Base-by-base conservation (phyloP, 1,284 basidiomycete species). In the Papiliotrema laurentii region DNA sequence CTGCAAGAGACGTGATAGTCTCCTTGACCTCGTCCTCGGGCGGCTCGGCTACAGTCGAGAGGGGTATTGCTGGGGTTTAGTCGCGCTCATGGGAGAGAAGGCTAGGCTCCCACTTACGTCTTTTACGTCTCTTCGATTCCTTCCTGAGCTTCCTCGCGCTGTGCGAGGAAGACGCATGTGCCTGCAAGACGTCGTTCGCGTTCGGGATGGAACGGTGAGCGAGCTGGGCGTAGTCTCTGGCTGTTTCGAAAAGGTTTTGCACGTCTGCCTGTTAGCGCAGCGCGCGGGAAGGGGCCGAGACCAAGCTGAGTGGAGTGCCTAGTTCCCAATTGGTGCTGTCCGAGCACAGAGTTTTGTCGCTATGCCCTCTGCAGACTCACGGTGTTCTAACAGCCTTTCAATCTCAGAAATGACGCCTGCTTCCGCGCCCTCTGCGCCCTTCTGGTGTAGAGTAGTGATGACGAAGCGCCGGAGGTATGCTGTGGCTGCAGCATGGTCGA, bases 401-500 rank as follows among this genome's bases (percentile, higher is more conserved):
- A 70, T 65, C 53, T 72, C 69, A 1, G 55, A 50, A 2, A 72
- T 37, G 5, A 66, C 68, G 7, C 69, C 69, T 9, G 67, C 64
- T 55, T 72, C 68, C 2, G 66, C 68, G 4, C 56, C 63, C 19
- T 69, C 61, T 27, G 69, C 68, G 1, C 69, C 69, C 19, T 49
- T 50, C 16, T 62, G 57, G 13, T 55, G 49, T 11, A 69, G 44
- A 9, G 64, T 51, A 5, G 39, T 24, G 21, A 65, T 58, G 19
- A 68, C 56, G 14, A 68, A 21, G 21, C 63, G 60, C 7, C 51
- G 53, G 16, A 71, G 53, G 50, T 63, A 67, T 7, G 55, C 49
- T n/a, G n/a, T n/a, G n/a, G n/a, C n/a, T n/a, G n/a, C n/a, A n/a
- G n/a, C n/a, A n/a, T n/a, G n/a, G n/a, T n/a, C n/a, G n/a, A n/a